Base-by-base conservation (phyloP, 2,329 filamentous ascomycete species). In the Penicillium sp. region DNA sequence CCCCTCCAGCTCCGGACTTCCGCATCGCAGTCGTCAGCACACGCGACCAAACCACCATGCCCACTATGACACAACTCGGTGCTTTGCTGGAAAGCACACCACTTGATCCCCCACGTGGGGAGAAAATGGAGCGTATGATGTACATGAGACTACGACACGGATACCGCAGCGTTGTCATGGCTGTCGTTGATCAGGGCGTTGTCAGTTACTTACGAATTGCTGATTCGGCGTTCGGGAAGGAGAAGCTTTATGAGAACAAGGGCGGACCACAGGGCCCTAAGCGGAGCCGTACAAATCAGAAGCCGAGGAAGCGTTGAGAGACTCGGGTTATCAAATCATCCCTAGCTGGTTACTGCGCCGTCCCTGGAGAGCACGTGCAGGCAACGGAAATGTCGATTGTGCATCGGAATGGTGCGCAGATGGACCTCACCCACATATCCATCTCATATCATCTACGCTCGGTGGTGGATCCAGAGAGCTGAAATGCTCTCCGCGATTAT, bases 161-260 rank as follows among this genome's bases (percentile, higher is more conserved):
- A 2, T 86, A 88, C 70, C 83, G 90, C 60, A 94, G 90, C 72
- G 89, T 94, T 32, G 79, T 97, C 34, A 71, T 99, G 25, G 94
- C 92, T 0, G 83, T 97, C 2, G 91, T 97, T 34, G 94, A 97
- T 70, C 84, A 91, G 59, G 94, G 94, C 0, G 81, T 97, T 23
- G 88, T 92, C 44, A 97, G 93, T 71, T 97, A 93, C 69, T 79
- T 97, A 66, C 80, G 89, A 25, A 81, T 97, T 55, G 85, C 83
- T 1, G 91, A 97, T 76, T 86, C 86, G 12, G 87, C 86, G 1
- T 97, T 97, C 73, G 87, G 81, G 0, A 82, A 85, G 59, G 91
- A 96, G 72, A 84, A 76, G 70, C 67, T 96, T 37, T 91, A 85
- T 65, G 84, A 86, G 66, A 61, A 67, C 27, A 66, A 65, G 46